A percentile compares a stretch with the other conserved stretches of the same genome.
Conservation (phyloP, 2,329 filamentous ascomycete species). For the Malbranchea zuffiana region DNA sequence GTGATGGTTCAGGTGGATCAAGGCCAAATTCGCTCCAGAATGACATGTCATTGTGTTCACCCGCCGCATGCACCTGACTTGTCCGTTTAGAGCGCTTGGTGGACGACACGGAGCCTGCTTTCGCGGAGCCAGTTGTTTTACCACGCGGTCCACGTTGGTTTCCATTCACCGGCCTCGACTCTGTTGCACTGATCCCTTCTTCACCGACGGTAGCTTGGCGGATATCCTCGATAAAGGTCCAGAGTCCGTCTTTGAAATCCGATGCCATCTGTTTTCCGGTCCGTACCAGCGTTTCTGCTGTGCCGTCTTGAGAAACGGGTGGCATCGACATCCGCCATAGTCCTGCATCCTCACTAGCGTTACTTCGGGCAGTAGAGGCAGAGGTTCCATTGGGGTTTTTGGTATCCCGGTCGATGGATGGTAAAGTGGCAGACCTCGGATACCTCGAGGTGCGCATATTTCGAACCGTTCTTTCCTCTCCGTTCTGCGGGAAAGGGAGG, state of each 20-base stretch:
- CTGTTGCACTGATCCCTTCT: slow-evolving; percentile 59
- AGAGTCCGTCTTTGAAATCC: slow-evolving; percentile 79
- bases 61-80: slow-evolving; percentile 21
- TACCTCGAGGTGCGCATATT: slow-evolving; percentile 25
- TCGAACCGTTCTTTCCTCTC: slow-evolving; percentile 15
- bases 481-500: slow-evolving; percentile 13
- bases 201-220: slow-evolving; percentile 93
- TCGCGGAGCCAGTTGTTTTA: slow-evolving; percentile 21
- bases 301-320: slow-evolving; percentile 30
- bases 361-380: slow-evolving; percentile 22
- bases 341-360: slow-evolving; percentile 13
- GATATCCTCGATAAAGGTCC: slow-evolving; percentile 92
- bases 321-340: slow-evolving; percentile 33
- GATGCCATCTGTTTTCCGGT: slow-evolving; percentile 69
- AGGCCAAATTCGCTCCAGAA: slow-evolving; percentile 44
- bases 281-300: slow-evolving; percentile 40
- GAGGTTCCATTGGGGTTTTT: slow-evolving; percentile 15
- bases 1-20: slow-evolving; percentile 36
- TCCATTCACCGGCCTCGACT: slow-evolving; percentile 27
- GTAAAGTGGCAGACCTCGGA: slow-evolving; percentile 33
- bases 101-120: slow-evolving; percentile 20
- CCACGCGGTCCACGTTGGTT: slow-evolving; percentile 20
- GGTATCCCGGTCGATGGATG: slow-evolving; percentile 28
- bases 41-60: slow-evolving; percentile 35
- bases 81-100: slow-evolving; percentile 14